Evolutionary conservation across 2,329 filamentous ascomycete species (phyloP).

Genomic region (Microdochium bolleyi): DNA sequence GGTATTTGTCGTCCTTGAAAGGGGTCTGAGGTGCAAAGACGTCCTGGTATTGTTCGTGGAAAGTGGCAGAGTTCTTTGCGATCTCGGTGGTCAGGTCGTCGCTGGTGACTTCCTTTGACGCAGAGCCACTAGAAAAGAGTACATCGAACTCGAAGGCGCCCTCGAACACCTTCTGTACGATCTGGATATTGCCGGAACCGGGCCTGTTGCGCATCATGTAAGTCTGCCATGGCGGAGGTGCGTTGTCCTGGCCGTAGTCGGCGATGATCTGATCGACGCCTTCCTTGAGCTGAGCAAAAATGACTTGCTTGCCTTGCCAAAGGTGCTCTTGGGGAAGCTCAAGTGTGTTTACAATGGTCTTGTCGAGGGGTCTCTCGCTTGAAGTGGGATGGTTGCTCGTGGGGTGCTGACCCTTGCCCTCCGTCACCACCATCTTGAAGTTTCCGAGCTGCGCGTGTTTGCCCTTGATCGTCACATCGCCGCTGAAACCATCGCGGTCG

Average conservation of each 20-base stretch:
- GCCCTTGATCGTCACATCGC: conserved; percentile 63
- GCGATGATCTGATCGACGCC: conserved; percentile 40
- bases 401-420: conserved; percentile 56
- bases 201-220: conserved; percentile 70
- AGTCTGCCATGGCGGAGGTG: conserved; percentile 76
- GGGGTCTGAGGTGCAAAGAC: conserved; percentile 69
- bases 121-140: conserved; percentile 75
- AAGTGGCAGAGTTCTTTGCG: conserved; percentile 55
- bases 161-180: conserved; percentile 86
- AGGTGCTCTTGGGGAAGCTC: conserved; percentile 57
- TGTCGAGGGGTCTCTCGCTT: conserved; percentile 62
- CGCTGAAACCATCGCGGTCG: conserved; percentile 38
- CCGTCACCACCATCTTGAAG: conserved; percentile 71
- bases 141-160: conserved; percentile 91
- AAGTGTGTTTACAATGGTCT: conserved; percentile 69
- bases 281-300: conserved; percentile 46
- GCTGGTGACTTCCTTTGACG: conserved; percentile 42
- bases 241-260: conserved; percentile 45
- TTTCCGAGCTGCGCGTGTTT: conserved; percentile 64
- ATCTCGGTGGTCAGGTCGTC: conserved; percentile 66
- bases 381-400: conserved; percentile 59
- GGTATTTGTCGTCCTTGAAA: conserved; percentile 66
- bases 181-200: conserved; percentile 69
- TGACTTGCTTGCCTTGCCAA: conserved; percentile 74
- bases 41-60: conserved; percentile 65